Base-by-base conservation (phyloP, 306 rosid genomes). In the Glycine soja region DNA sequence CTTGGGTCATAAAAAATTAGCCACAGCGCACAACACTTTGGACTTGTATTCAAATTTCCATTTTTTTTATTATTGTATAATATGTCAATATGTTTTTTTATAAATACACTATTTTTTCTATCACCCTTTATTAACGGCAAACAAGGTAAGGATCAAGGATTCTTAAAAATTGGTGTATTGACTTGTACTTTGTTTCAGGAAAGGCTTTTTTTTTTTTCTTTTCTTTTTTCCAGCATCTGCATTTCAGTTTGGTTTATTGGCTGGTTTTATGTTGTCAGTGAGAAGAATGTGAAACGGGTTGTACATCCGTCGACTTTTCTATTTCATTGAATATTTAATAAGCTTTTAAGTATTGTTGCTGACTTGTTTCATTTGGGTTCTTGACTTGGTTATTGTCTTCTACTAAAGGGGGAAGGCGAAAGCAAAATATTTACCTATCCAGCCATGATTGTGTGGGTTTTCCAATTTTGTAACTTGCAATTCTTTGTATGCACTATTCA, bases 401-500 rank as follows among this genome's bases (percentile, higher is more conserved):
- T 52, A n/a, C 19, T 16, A 38, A 4, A 5, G 19, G 52, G 24
- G n/a, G 47, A 7, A 53, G 24, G 62, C 10, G 8, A 36, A 65
- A 12, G 10, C 40, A 50, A 50, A 65, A 13, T 34, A 43, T 54
- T 69, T 56, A 68, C 40, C 58, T 53, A 38, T 78, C 34, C 8
- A 7, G 58, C 38, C 34, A 68, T 24, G 69, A 24, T 36, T n/a
- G 30, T 54, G 32, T 34, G 7, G 48, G 71, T 45, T 76, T 34
- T 42, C 48, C 68, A 19, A 15, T 43, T 53, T 10, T 78, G 69
- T 68, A 30, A n/a, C 34, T 15, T 64, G 50, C 16, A 45, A 54
- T 61, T 58, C 79, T 59, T 34, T 59, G 66, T 43, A n/a, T 62
- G 80, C 70, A 75, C 40, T 46, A 19, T 69, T 69, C 61, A 6